Percentiles rank a stretch among this genome's conserved stretches.
These are phyloP conservation scores for Bidens hawaiensis DNA, from an alignment of 140 eudicot genomes.

Conservation along the genomic window DNA sequence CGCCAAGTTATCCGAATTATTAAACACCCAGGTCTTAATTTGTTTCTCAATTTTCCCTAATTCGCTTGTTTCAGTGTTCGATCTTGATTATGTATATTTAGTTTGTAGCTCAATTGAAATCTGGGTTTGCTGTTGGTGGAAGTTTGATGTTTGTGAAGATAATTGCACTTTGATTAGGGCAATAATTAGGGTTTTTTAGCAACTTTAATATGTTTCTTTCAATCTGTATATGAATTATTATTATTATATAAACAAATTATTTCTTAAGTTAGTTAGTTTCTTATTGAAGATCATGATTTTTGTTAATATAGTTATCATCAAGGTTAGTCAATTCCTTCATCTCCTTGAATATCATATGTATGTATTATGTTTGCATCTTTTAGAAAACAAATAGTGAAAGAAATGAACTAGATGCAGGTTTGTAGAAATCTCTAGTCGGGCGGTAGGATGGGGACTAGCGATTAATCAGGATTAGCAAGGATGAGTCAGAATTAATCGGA, in stretches of 20 bases:
- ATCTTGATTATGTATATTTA: no score
- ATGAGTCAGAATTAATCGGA: no score
- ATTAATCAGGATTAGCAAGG: no score
- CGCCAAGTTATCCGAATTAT: constrained; percentile 50
- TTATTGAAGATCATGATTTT: no score
- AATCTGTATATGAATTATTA: no score
- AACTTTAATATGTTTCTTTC: neutral
- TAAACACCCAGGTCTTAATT: constrained; percentile 31
- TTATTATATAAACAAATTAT: no score
- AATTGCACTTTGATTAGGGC: neutral
- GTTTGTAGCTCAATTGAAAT: neutral
- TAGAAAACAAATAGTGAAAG: neutral
- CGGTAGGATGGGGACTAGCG: no score
- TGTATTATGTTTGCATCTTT: neutral
- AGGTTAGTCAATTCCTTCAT: no score
- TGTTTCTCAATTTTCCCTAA: neutral
- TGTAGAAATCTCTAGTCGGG: no score
- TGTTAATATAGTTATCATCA: neutral
- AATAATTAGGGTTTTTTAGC: neutral
- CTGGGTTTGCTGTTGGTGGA: neutral
- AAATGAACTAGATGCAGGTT: no score
- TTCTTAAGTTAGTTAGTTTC: no score
- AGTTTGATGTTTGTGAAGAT: neutral
- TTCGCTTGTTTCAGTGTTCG: neutral
- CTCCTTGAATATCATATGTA: neutral